A percentile compares a stretch with the other conserved stretches of the same genome.
phyloP scores from a whole-genome alignment of 345 rosid genomes.

The Cardamine occulta region DNA sequence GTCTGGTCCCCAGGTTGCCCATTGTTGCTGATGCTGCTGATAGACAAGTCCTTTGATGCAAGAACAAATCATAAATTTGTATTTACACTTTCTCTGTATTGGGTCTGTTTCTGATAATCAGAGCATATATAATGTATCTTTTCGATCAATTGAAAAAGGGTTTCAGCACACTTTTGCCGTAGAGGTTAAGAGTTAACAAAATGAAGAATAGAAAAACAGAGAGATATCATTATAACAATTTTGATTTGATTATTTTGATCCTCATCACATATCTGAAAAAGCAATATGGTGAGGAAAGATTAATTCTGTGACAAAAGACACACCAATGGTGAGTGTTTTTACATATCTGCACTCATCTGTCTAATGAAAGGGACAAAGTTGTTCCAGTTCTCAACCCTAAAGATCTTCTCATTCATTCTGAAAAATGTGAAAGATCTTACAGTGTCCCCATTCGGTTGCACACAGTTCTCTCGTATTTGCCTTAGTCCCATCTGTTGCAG shows the following conservation, averaged over 20 bases:
- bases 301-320: conserved; percentile 41
- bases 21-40: conserved; percentile 99
- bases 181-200: neutral
- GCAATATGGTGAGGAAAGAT: conserved; percentile 49
- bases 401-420: conserved; percentile 63
- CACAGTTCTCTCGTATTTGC: conserved; percentile 61
- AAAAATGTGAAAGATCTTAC: conserved; percentile 72
- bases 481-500: conserved; percentile 57
- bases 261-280: conserved; percentile 46
- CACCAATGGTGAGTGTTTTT: conserved; percentile 36
- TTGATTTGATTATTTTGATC: conserved; percentile 43
- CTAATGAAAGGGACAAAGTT: conserved; percentile 70
- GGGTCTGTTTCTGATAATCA: conserved; percentile 30
- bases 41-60: conserved; percentile 79
- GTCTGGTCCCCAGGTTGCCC: conserved; percentile 89
- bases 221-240: conserved; percentile 24
- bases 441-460: conserved; percentile 57
- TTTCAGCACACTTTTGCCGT: neutral
- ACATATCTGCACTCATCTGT: conserved; percentile 61
- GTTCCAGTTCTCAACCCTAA: conserved; percentile 68
- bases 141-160: conserved; percentile 25
- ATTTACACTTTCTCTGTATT: conserved; percentile 33
- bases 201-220: neutral
- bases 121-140: conserved; percentile 29
- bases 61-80: neutral